Evolutionary conservation across 2,329 filamentous ascomycete genomes (phyloP).

Genomic region (Ophiostoma tasmaniense): DNA sequence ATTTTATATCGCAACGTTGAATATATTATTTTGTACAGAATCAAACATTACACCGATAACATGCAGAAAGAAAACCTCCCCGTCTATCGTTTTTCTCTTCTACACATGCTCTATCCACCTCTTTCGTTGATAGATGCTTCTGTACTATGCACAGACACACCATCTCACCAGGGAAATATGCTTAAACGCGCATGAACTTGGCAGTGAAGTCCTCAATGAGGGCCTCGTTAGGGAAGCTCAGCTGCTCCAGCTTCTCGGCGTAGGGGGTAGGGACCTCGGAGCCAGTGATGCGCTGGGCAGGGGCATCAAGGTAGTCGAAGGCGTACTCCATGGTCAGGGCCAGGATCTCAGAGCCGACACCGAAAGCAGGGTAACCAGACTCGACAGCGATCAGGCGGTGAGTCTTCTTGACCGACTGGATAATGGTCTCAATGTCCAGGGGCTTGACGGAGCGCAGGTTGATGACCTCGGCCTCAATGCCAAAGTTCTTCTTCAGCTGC

Average conservation of each 20-base stretch:
- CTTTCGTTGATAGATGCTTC: background rate
- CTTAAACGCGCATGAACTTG: constrained; percentile 68
- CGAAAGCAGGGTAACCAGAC: constrained; percentile 92
- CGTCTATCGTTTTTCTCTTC: constrained; percentile 1
- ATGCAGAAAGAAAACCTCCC: background rate
- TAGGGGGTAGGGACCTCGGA: constrained; percentile 97
- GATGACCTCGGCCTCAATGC: constrained; percentile 90
- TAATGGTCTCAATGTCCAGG: constrained; percentile 86
- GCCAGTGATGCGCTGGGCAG: constrained; percentile 87
- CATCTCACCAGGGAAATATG: background rate
- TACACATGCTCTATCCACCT: background rate
- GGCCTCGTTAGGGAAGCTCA: constrained; percentile 86
- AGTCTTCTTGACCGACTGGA: constrained; percentile 99
- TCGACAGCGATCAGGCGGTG: constrained; percentile 84
- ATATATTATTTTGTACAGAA: constrained; percentile 6
- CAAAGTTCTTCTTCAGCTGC: constrained; percentile 90
- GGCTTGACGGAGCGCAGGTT: constrained; percentile 98
- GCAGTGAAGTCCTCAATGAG: constrained; percentile 81
- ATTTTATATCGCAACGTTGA: background rate
- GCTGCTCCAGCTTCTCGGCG: constrained; percentile 82
- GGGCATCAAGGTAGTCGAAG: constrained; percentile 94
- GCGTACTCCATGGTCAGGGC: constrained; percentile 95
- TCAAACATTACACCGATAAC: constrained; percentile 3
- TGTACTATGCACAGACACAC: background rate
- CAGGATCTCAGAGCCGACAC: constrained; percentile 85